A percentile compares a stretch with the other conserved stretches of the same genome.
phyloP scores from a whole-genome alignment of 2,329 filamentous ascomycete genomes.

The Talaromyces sp. region DNA sequence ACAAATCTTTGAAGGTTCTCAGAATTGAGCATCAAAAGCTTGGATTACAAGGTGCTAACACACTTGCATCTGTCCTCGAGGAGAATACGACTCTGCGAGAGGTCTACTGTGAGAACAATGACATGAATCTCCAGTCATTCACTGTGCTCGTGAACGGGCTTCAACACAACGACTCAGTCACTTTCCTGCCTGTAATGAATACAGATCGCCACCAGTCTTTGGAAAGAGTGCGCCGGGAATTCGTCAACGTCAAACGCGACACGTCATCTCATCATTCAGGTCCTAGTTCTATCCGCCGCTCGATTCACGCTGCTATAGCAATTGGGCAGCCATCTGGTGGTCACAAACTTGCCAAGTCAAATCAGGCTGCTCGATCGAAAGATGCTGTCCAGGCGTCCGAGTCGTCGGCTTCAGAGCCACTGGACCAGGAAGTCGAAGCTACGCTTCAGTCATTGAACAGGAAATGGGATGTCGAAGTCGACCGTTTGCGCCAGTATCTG shows the following conservation, averaged over 20 bases:
- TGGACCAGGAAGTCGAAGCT: slow-evolving; percentile 37
- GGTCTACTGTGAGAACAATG: slow-evolving; percentile 67
- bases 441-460: slow-evolving; percentile 38
- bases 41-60: slow-evolving; percentile 64
- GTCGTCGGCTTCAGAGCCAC: slow-evolving; percentile 21
- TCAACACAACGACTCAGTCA: slow-evolving; percentile 58
- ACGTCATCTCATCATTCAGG: slow-evolving; percentile 23
- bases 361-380: slow-evolving; percentile 13
- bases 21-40: slow-evolving; percentile 65
- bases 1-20: slow-evolving; percentile 57
- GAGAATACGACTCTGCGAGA: slow-evolving; percentile 59
- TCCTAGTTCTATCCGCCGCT: slow-evolving; percentile 40
- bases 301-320: slow-evolving; percentile 37
- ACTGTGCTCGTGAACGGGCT: slow-evolving; percentile 64
- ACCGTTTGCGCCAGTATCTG: slow-evolving; percentile 41
- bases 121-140: slow-evolving; percentile 65
- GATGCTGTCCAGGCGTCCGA: slow-evolving; percentile 12
- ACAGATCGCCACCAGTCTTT: slow-evolving; percentile 58
- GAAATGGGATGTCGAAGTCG: slow-evolving; percentile 44
- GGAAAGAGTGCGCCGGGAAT: slow-evolving; percentile 53
- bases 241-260: slow-evolving; percentile 48
- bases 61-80: slow-evolving; percentile 62
- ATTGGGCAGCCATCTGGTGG: slow-evolving; percentile 27
- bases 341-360: slow-evolving; percentile 31
- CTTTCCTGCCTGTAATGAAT: slow-evolving; percentile 60